phyloP scores from a whole-genome alignment of 2,329 filamentous ascomycete species.

The Thielaviopsis punctulata region DNA sequence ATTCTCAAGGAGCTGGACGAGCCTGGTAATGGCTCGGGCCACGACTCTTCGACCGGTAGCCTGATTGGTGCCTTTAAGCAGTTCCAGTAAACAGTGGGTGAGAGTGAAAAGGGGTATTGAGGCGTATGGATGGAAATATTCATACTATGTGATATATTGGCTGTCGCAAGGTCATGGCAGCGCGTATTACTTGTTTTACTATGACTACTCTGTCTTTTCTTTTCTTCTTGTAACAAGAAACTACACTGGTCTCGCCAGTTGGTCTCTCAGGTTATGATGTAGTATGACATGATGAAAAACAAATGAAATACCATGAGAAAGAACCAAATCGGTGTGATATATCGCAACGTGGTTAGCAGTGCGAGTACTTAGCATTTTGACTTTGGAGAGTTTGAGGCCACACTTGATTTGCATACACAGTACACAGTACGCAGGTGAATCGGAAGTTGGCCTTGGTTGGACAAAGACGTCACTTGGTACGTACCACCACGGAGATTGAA shows the following conservation, averaged over 20 bases:
- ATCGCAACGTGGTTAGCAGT: background rate
- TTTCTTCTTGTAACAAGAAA: too few species aligned
- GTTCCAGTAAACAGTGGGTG: conserved; percentile 28
- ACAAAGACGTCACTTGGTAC: background rate
- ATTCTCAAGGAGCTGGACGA: conserved; percentile 73
- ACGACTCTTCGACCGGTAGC: conserved; percentile 78
- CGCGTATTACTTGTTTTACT: too few species aligned
- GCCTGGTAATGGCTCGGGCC: conserved; percentile 49
- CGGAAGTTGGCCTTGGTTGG: too few species aligned
- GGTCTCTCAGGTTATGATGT: too few species aligned
- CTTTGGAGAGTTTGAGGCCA: background rate
- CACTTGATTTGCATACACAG: background rate
- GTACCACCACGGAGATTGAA: background rate
- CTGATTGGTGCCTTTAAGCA: conserved; percentile 88
- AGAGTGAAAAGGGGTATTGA: background rate
- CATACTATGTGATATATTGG: background rate
- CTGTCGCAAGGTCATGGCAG: background rate
- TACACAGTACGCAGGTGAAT: background rate
- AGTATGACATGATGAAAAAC: background rate
- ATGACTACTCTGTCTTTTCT: background rate
- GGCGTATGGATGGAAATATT: background rate
- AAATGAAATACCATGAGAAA: background rate
- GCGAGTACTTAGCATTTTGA: too few species aligned
- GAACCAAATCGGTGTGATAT: background rate
- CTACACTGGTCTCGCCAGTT: too few species aligned